Evolutionary conservation across 2,329 filamentous ascomycete genomes (phyloP).

Genomic region (Teratosphaeria viscida): DNA sequence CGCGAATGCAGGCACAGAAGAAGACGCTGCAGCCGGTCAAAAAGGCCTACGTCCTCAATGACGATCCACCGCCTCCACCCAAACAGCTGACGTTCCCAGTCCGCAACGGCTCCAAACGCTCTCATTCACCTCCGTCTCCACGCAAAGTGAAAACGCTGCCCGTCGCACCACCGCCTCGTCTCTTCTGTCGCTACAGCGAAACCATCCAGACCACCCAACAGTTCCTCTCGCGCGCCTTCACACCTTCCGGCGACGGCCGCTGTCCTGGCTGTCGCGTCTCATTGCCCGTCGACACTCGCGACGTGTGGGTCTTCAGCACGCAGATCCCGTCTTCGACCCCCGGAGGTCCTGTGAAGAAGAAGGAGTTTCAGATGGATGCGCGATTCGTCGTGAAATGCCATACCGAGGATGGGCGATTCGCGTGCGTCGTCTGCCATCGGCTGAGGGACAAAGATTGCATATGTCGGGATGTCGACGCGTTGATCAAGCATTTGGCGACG

Average conservation of each 20-base stretch:
- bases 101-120: not conserved
- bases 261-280: not conserved
- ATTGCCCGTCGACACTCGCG: not conserved
- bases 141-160: not conserved
- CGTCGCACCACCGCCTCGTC: not conserved
- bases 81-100: not conserved
- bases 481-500: not conserved
- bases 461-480: not conserved
- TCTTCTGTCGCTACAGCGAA: conserved; percentile 1
- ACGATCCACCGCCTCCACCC: not conserved
- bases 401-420: not conserved
- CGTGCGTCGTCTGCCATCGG: not conserved
- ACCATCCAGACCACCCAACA: not conserved
- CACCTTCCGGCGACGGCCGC: not conserved
- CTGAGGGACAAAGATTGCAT: not conserved
- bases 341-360: not conserved
- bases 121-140: not conserved
- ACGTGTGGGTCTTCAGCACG: conserved; percentile 1
- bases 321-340: not conserved
- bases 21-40: not conserved
- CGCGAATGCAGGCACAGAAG: not conserved
- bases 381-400: conserved; percentile 2
- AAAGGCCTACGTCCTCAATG: not conserved
- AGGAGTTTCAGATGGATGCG: not conserved
- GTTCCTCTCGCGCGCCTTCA: not conserved